Evolutionary conservation across 2,329 filamentous ascomycete genomes (phyloP).

Genomic region (Ascochyta fabae): DNA sequence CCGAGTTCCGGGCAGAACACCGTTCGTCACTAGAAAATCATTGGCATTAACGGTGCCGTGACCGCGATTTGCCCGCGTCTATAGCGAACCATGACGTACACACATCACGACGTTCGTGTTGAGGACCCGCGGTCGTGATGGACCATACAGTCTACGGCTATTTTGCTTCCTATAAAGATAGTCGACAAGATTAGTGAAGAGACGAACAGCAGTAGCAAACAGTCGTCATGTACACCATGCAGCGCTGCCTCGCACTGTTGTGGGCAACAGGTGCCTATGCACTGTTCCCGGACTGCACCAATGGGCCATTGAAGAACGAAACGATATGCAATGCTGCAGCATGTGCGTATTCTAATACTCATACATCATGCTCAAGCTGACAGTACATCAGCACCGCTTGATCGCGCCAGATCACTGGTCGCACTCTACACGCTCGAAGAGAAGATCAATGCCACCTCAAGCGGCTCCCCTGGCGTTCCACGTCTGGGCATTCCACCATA

Average conservation of each 20-base stretch:
- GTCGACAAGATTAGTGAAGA: neutral
- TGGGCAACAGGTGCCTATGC: constrained; percentile 25
- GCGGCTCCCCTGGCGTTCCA: constrained; percentile 50
- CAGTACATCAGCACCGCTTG: constrained; percentile 27
- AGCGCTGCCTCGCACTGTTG: constrained; percentile 13
- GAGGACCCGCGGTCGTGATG: neutral
- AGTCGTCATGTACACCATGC: constrained; percentile 20
- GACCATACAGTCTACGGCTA: constrained; percentile 23
- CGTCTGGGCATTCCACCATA: constrained; percentile 66
- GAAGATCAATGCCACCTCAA: constrained; percentile 62
- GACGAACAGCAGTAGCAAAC: neutral
- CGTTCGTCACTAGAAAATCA: constrained; percentile 1
- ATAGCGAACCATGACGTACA: constrained; percentile 21
- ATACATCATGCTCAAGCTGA: neutral
- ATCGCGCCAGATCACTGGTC: constrained; percentile 34
- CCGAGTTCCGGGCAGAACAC: constrained; percentile 2
- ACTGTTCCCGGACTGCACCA: constrained; percentile 59
- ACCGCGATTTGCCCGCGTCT: constrained; percentile 12
- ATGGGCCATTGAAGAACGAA: constrained; percentile 58
- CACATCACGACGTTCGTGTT: constrained; percentile 12
- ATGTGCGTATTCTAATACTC: constrained; percentile 17
- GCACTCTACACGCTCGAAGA: constrained; percentile 37
- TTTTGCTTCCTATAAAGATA: constrained; percentile 25
- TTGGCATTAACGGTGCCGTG: neutral
- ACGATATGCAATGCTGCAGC: constrained; percentile 59